Evolutionary conservation across 1,139 yeast species (phyloP).

Genomic region (Pichia sp.): DNA sequence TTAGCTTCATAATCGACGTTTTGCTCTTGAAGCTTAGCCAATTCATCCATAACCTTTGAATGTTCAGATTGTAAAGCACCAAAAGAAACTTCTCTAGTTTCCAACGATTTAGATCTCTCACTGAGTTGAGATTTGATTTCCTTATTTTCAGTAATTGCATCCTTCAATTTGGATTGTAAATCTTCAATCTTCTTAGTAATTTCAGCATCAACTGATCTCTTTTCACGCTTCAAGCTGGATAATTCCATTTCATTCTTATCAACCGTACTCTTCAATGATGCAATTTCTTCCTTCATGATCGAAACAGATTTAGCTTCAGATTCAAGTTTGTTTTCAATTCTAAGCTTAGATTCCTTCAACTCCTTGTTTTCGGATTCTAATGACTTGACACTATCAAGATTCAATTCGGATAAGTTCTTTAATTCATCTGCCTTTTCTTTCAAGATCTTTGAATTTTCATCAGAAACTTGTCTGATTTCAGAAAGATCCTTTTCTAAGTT

Average conservation of each 20-base stretch:
- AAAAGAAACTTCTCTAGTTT: background rate
- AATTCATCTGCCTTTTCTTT: slow-evolving; percentile 10
- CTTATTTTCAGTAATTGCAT: slow-evolving; percentile 6
- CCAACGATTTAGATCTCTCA: slow-evolving; percentile 1
- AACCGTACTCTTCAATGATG: slow-evolving; percentile 29
- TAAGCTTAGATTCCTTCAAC: slow-evolving; percentile 24
- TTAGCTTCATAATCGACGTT: slow-evolving; percentile 19
- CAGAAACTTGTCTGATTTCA: slow-evolving; percentile 5
- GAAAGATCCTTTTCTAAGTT: slow-evolving; percentile 36
- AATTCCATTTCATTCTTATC: slow-evolving; percentile 25
- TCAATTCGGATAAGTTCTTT: slow-evolving; percentile 3
- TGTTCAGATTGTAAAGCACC: slow-evolving; percentile 2
- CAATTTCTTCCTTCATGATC: slow-evolving; percentile 36
- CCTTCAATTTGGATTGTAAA: slow-evolving; percentile 10
- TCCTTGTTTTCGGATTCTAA: slow-evolving; percentile 17
- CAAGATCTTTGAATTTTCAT: background rate
- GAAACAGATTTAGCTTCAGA: slow-evolving; percentile 37
- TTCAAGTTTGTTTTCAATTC: slow-evolving; percentile 9
- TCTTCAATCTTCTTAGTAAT: slow-evolving; percentile 7
- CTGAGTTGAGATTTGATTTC: slow-evolving; percentile 1
- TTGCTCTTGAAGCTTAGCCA: background rate
- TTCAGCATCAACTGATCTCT: slow-evolving; percentile 10
- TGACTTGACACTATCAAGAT: slow-evolving; percentile 17
- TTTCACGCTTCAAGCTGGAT: slow-evolving; percentile 16
- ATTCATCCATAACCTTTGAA: background rate